Conservation (phyloP, 139 green algal species). For the Asterochloris erici region DNA sequence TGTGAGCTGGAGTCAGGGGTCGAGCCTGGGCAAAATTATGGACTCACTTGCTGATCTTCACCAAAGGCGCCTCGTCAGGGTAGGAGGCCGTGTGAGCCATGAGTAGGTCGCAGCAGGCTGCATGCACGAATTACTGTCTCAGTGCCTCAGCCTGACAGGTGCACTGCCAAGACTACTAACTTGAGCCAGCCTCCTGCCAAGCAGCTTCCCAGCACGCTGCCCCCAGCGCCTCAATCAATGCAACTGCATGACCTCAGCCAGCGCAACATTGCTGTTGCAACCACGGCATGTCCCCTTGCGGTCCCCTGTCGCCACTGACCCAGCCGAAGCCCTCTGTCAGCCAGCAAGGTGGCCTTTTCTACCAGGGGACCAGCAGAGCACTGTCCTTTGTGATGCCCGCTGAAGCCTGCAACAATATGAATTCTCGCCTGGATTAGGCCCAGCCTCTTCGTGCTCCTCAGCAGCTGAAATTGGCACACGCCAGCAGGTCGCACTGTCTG, state of each 20-base stretch:
- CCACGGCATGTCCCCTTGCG: too few relatives aligned
- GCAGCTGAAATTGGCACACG: conserved; percentile 26
- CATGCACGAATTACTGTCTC: neutral
- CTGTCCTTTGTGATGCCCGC: neutral
- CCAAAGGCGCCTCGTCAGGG: conserved; percentile 44
- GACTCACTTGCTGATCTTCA: conserved; percentile 42
- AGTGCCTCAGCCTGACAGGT: neutral
- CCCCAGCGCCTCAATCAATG: too few relatives aligned
- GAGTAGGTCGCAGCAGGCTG: conserved; percentile 36
- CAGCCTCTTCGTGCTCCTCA: conserved; percentile 17
- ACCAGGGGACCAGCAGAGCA: neutral
- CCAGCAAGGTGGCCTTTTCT: too few relatives aligned
- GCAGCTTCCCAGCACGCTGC: too few relatives aligned
- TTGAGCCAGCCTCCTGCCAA: too few relatives aligned
- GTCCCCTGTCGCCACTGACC: too few relatives aligned
- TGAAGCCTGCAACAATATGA: too few relatives aligned
- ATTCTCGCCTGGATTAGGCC: neutral
- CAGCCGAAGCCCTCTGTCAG: too few relatives aligned
- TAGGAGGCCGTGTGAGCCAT: conserved; percentile 51
- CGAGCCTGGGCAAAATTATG: neutral
- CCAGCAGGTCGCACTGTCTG: conserved; percentile 3
- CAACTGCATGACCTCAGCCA: too few relatives aligned
- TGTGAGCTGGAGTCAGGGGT: too few relatives aligned
- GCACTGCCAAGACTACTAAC: neutral
- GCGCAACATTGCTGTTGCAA: too few relatives aligned